phyloP scores from a whole-genome alignment of 1,284 basidiomycete genomes.

The Neolentinus lepideus region DNA sequence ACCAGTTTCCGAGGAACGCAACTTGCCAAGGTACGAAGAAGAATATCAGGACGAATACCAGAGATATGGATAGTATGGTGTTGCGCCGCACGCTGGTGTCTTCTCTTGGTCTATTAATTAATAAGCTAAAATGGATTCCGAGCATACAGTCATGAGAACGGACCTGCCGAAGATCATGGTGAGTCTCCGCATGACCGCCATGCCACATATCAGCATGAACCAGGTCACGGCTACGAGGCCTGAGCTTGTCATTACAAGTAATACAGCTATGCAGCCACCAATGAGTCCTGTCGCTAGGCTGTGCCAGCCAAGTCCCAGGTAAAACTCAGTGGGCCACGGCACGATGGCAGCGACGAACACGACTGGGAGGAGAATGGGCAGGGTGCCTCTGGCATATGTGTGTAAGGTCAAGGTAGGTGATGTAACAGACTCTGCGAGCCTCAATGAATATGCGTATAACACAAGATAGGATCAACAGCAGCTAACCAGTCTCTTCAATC shows the following conservation, averaged over 20 bases:
- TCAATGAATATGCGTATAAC: neutral
- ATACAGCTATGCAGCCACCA: conserved; percentile 20
- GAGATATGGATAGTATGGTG: conserved; percentile 48
- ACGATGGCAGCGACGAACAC: conserved; percentile 43
- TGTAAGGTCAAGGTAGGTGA: conserved; percentile 39
- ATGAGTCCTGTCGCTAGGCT: neutral
- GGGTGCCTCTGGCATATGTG: conserved; percentile 28
- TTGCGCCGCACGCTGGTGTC: conserved; percentile 29
- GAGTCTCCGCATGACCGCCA: conserved; percentile 13
- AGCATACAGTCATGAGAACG: conserved; percentile 9
- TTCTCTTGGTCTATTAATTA: conserved; percentile 25
- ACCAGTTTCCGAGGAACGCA: conserved; percentile 76
- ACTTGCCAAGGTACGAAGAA: conserved; percentile 86
- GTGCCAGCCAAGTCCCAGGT: conserved; percentile 38
- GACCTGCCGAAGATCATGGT: conserved; percentile 32
- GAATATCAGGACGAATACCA: conserved; percentile 63
- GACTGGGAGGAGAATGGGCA: conserved; percentile 34
- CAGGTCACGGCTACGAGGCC: conserved; percentile 58
- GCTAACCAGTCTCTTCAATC: conserved; percentile 26
- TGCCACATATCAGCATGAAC: conserved; percentile 33
- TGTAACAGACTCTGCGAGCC: conserved; percentile 31
- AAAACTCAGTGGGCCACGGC: conserved; percentile 46
- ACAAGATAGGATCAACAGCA: conserved; percentile 6
- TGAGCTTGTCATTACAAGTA: conserved; percentile 43
- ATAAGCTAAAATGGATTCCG: conserved; percentile 3